Conservation (phyloP, 768 basidiomycete species). For the Phylloporus sp. region DNA sequence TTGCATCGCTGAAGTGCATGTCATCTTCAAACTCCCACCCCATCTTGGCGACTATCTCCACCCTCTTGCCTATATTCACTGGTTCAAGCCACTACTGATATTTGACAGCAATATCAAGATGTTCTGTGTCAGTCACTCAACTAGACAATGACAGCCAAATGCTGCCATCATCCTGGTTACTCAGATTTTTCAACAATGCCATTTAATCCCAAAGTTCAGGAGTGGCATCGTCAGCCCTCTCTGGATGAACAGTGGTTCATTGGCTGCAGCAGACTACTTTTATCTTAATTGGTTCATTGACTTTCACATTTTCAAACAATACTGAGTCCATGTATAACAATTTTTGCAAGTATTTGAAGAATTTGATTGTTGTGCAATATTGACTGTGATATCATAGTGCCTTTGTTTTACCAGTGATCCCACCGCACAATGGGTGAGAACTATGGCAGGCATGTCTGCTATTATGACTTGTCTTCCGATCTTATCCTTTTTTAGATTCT, state of each 20-base stretch:
- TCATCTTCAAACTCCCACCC: not conserved
- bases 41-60: not conserved
- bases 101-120: not conserved
- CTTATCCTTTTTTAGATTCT: too few species aligned
- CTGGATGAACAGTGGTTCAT: not conserved
- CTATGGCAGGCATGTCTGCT: too few species aligned
- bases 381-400: too few species aligned
- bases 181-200: not conserved
- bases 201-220: not conserved
- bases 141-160: not conserved
- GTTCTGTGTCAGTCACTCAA: not conserved
- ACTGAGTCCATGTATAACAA: not conserved
- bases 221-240: not conserved
- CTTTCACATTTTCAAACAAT: not conserved
- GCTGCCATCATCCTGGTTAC: not conserved
- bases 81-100: not conserved
- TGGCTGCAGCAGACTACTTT: not conserved
- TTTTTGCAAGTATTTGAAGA: not conserved
- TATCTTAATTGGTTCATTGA: not conserved
- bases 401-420: too few species aligned
- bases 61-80: not conserved
- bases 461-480: too few species aligned
- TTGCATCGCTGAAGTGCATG: not conserved
- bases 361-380: too few species aligned
- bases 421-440: too few species aligned